Conservation (phyloP, 148 eudicot genomes). For the Hydrangea macrophylla region DNA sequence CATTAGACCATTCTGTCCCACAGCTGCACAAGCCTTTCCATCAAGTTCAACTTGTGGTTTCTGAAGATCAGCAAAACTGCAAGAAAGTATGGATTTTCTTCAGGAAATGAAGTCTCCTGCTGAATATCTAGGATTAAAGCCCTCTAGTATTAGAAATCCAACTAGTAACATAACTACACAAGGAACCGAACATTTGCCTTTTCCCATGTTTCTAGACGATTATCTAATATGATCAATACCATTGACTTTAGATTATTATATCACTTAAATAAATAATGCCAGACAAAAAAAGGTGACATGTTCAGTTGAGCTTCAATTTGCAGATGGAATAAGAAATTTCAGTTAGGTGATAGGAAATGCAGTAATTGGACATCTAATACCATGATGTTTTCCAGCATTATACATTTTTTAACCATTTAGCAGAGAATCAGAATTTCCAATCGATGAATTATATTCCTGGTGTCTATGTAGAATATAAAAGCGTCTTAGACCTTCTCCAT, state of each 20-base stretch:
- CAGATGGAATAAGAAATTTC: too few species aligned
- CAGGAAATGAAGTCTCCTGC: conserved; percentile 2
- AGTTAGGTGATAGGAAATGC: background rate
- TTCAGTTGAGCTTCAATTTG: background rate
- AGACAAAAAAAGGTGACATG: background rate
- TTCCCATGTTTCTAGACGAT: background rate
- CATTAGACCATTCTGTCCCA: conserved; percentile 96
- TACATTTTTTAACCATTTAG: too few species aligned
- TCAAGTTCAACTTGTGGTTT: conserved; percentile 90
- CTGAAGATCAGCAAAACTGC: conserved; percentile 93
- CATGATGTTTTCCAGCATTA: too few species aligned
- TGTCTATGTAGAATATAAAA: background rate
- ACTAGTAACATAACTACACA: background rate
- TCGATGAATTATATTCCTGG: background rate
- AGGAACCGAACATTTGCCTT: background rate
- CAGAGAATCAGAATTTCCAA: too few species aligned
- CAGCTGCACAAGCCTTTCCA: conserved; percentile 99
- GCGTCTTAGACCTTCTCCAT: background rate
- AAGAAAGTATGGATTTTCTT: conserved; percentile 14
- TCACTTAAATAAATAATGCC: background rate
- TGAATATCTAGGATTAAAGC: background rate
- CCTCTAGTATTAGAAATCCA: background rate
- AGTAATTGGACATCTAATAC: too few species aligned
- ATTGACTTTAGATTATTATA: background rate
- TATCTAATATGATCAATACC: background rate